phyloP scores from a whole-genome alignment of 805 yeast species.

The Cyberlindnera bimundalis region DNA sequence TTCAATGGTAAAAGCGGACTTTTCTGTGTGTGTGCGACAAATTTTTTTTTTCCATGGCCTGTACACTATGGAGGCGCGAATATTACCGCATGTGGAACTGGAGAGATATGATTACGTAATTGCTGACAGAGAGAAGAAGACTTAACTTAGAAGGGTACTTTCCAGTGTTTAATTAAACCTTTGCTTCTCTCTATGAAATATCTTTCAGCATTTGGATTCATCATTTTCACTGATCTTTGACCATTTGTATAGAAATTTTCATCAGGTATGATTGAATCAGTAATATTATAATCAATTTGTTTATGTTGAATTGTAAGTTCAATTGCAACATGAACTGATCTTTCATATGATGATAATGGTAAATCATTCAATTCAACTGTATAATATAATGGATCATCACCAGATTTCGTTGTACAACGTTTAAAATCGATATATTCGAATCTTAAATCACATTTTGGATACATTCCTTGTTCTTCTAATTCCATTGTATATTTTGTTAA shows the following conservation, averaged over 20 bases:
- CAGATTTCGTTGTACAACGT: not conserved
- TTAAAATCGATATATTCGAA: conserved; percentile 40
- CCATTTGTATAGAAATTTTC: conserved; percentile 6
- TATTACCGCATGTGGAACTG: too few species aligned
- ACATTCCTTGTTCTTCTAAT: conserved; percentile 57
- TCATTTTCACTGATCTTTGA: conserved; percentile 14
- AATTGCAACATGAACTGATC: conserved; percentile 9
- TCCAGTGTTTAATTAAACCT: conserved; percentile 11
- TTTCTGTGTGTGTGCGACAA: not conserved
- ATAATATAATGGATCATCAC: conserved; percentile 8
- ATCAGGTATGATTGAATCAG: too few species aligned
- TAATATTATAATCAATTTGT: too few species aligned
- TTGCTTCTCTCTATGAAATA: conserved; percentile 1
- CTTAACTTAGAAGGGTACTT: conserved; percentile 13
- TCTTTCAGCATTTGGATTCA: conserved; percentile 10
- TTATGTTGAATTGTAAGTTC: conserved; percentile 7
- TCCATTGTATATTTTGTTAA: conserved; percentile 33
- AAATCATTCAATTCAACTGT: not conserved
- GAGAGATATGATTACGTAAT: conserved; percentile 4
- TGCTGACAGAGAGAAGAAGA: not conserved
- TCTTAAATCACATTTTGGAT: conserved; percentile 49
- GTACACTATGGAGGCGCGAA: too few species aligned
- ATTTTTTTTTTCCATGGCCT: not conserved
- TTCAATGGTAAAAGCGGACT: not conserved
- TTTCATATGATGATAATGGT: conserved; percentile 1